Base-by-base conservation (phyloP, 208 protist genomes). In the Eutreptiella sp. region DNA sequence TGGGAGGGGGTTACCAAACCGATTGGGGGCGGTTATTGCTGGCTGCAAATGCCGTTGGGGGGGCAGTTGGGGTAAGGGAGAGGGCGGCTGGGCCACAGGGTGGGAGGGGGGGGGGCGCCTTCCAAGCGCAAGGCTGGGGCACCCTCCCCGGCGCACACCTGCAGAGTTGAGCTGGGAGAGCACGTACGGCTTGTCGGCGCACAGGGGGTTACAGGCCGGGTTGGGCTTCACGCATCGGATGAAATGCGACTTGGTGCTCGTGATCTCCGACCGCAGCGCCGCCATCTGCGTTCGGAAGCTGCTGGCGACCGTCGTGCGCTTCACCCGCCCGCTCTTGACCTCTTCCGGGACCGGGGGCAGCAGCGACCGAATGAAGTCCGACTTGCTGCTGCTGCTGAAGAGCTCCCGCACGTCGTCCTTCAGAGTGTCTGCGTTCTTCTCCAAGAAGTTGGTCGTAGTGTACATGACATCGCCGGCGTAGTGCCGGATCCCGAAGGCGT, bases 211-310 rank as follows among this genome's bases (percentile, higher is more conserved):
- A 23, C 84, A 79, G 16, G 74, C 59, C 68, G 72, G 74, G 70
- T 94, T 94, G 3, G 89, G 87, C 63, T 90, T 92, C 61, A 94
- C 89, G 77, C 87, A 93, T 29, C 89, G 80, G 26, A 94, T 88
- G 62, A 94, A 94, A 48, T 91, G 85, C n/a, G 87, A 87, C 55
- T 89, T 73, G 14, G 87, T 90, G 19, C 76, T 81, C 72, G 87
- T 75, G 36, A 94, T 76, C 46, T 83, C 75, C 1, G 16, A 46
- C 59, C 85, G 80, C 4, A 94, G 71, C 19, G 72, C 62, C 3
- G 46, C 46, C 23, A 94, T 79, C 62, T 91, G 84, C 26, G 69
- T 41, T 65, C 87, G 75, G 66, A 92, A 92, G 55, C 72, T 77
- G 26, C 79, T 78, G 11, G 79, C 76, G 46, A 92, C 81, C 19